Conservation (phyloP, 495 filamentous ascomycete species). For the Trichoderma parareesei region DNA sequence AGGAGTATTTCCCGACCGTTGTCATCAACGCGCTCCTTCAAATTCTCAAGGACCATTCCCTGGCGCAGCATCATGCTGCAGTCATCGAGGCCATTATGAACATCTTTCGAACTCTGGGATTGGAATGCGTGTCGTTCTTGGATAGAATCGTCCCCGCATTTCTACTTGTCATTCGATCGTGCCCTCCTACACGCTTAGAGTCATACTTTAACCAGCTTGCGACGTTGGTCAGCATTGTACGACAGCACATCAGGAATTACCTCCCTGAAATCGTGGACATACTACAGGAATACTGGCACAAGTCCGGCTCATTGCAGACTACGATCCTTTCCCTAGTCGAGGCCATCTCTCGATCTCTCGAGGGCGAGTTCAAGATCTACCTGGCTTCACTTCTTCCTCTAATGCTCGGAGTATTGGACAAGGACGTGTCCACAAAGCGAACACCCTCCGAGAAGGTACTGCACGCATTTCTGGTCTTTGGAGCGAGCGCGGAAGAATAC, state of each 20-base stretch:
- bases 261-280: slow-evolving; percentile 75
- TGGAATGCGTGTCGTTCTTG: slow-evolving; percentile 92
- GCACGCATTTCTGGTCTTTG: slow-evolving; percentile 92
- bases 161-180: slow-evolving; percentile 72
- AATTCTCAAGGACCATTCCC: slow-evolving; percentile 80
- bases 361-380: slow-evolving; percentile 95
- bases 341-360: slow-evolving; percentile 82
- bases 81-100: slow-evolving; percentile 99
- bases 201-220: slow-evolving; percentile 95
- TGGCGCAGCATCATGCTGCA: slow-evolving; percentile 80
- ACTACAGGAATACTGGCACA: slow-evolving; percentile 79
- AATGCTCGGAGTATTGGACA: slow-evolving; percentile 90
- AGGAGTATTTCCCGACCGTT: slow-evolving; percentile 97
- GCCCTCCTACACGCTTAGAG: slow-evolving; percentile 65
- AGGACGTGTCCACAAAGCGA: slow-evolving; percentile 62
- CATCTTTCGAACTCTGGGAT: slow-evolving; percentile 89
- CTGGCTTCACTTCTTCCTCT: slow-evolving; percentile 78
- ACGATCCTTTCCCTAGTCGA: slow-evolving; percentile 90
- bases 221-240: slow-evolving; percentile 87
- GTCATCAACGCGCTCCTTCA: slow-evolving; percentile 92
- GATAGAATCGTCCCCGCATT: slow-evolving; percentile 91
- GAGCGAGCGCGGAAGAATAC: slow-evolving; percentile 92
- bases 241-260: slow-evolving; percentile 88
- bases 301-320: slow-evolving; percentile 64
- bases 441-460: slow-evolving; percentile 81